phyloP scores from a whole-genome alignment of 2,329 filamentous ascomycete species.

The Hypoxylon sp. region DNA sequence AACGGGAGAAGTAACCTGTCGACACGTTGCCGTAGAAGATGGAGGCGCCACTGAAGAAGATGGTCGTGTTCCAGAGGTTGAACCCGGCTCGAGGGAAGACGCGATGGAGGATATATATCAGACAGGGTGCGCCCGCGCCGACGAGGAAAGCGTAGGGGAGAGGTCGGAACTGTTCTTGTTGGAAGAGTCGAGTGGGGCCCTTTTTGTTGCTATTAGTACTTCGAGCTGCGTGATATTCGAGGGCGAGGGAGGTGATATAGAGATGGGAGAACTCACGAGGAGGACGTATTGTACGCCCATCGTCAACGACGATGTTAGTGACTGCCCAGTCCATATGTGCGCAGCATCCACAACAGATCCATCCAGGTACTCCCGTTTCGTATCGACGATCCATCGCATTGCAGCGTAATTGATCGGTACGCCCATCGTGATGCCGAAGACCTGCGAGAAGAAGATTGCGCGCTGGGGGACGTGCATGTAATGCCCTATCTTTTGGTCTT shows the following conservation, averaged over 20 bases:
- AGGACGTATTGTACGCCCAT: constrained; percentile 71
- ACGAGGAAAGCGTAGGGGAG: constrained; percentile 67
- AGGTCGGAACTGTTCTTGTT: constrained; percentile 59
- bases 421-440: constrained; percentile 69
- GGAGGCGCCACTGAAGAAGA: constrained; percentile 68
- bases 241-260: neutral
- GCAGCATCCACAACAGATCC: constrained; percentile 65
- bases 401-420: constrained; percentile 72
- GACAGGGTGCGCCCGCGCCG: constrained; percentile 59
- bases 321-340: constrained; percentile 72
- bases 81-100: constrained; percentile 66
- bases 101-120: constrained; percentile 65
- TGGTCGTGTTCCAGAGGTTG: constrained; percentile 71
- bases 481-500: constrained; percentile 74
- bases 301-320: constrained; percentile 63
- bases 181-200: constrained; percentile 64
- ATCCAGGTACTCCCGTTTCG: constrained; percentile 67
- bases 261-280: constrained; percentile 55
- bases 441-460: constrained; percentile 70
- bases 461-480: constrained; percentile 73
- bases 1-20: constrained; percentile 68
- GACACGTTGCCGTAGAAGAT: constrained; percentile 72
- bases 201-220: constrained; percentile 42
- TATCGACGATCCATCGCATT: constrained; percentile 69
- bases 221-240: neutral